Evolutionary conservation across 2,329 filamentous ascomycete species (phyloP).

Genomic region (Macrophomina phaseolina): DNA sequence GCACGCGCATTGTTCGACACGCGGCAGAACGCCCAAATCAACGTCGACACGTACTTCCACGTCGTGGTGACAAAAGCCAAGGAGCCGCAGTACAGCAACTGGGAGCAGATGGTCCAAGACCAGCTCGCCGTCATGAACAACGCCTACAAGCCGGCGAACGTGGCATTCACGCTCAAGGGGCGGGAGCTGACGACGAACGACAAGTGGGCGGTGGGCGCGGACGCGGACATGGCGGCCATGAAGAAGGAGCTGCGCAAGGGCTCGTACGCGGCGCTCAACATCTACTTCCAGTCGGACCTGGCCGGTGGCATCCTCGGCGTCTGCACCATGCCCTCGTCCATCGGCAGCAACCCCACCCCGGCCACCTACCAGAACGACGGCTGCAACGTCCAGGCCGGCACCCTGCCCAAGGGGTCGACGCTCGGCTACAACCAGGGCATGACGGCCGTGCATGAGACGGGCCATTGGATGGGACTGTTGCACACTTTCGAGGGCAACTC

Average conservation of each 20-base stretch:
- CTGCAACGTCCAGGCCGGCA: conserved; percentile 63
- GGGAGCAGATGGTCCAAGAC: conserved; percentile 42
- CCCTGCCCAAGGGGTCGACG: conserved; percentile 59
- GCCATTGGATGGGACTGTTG: conserved; percentile 55
- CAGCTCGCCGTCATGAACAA: conserved; percentile 49
- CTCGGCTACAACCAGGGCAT: conserved; percentile 56
- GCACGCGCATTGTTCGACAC: conserved; percentile 36
- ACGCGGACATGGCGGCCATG: conserved; percentile 53
- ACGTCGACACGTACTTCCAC: conserved; percentile 53
- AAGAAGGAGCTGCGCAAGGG: conserved; percentile 61
- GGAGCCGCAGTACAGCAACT: conserved; percentile 46
- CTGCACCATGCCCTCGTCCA: conserved; percentile 56
- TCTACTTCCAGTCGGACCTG: conserved; percentile 66
- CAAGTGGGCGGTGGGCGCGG: conserved; percentile 58
- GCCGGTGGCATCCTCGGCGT: conserved; percentile 56
- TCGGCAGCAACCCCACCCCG: conserved; percentile 48
- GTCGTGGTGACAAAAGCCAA: conserved; percentile 48
- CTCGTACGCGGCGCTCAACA: conserved; percentile 60
- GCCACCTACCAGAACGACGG: conserved; percentile 58
- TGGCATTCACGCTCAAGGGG: conserved; percentile 57
- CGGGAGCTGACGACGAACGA: conserved; percentile 60
- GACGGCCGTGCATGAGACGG: conserved; percentile 56
- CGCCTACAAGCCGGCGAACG: conserved; percentile 56
- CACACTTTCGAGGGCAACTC: conserved; percentile 55
- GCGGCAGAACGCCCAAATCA: conserved; percentile 39